Percentiles rank a stretch among this genome's conserved stretches.
Evolutionary conservation across 768 basidiomycete species (phyloP).

Genomic region (Cyclocybe cylindracea): DNA sequence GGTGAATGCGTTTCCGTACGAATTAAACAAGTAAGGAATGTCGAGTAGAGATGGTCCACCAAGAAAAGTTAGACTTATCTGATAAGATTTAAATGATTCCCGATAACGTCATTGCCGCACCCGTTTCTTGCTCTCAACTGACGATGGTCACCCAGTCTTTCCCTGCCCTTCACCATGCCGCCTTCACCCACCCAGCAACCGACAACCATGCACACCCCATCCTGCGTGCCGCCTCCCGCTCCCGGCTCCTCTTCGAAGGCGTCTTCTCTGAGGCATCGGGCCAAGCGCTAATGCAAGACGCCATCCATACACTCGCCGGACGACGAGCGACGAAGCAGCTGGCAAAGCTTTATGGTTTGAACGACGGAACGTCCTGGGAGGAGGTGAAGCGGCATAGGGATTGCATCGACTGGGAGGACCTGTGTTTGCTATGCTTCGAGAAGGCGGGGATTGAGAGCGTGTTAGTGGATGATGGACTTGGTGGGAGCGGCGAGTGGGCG

Average conservation of each 20-base stretch:
- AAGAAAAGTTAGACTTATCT: too few relatives aligned
- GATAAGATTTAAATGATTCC: too few relatives aligned
- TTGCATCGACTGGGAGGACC: slow-evolving; percentile 47
- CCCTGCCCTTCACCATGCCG: slow-evolving; percentile 26
- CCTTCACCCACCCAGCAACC: slow-evolving; percentile 52
- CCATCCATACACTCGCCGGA: slow-evolving; percentile 58
- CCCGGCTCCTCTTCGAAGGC: slow-evolving; percentile 58
- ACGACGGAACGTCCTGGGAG: slow-evolving; percentile 50
- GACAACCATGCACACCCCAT: slow-evolving; percentile 84
- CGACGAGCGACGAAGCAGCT: slow-evolving; percentile 60
- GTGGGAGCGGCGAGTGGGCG: slow-evolving; percentile 43
- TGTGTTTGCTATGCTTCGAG: slow-evolving; percentile 59
- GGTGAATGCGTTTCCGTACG: slow-evolving; percentile 27
- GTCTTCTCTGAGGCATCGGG: slow-evolving; percentile 66
- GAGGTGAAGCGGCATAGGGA: slow-evolving; percentile 51
- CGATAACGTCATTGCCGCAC: too few relatives aligned
- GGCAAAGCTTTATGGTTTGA: slow-evolving; percentile 45
- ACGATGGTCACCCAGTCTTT: not conserved
- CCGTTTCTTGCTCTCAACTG: too few relatives aligned
- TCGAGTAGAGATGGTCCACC: too few relatives aligned
- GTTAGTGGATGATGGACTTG: slow-evolving; percentile 74
- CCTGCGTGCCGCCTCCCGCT: slow-evolving; percentile 45
- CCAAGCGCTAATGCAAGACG: slow-evolving; percentile 49
- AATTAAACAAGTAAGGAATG: slow-evolving; percentile 8
- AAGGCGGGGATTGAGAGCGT: slow-evolving; percentile 64